A percentile compares a stretch with the other conserved stretches of the same genome.
Conservation (phyloP, 352 stramenopile genomes). For the Globisporangium rhizosaccharum region DNA sequence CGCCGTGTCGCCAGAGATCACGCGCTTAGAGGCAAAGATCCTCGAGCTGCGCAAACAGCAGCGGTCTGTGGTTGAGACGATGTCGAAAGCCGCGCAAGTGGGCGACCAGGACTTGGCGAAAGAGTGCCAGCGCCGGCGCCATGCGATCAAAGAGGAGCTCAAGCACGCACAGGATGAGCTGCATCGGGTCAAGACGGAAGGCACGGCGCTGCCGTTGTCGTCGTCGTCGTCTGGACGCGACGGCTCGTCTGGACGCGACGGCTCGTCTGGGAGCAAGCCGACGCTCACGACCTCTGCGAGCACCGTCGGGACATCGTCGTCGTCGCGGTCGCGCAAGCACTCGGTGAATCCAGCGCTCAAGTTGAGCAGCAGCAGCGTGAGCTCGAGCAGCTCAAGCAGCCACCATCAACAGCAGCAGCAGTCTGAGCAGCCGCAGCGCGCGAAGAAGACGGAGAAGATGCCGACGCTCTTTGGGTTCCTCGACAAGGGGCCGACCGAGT, state of each 20-base stretch:
- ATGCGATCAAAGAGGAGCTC: conserved; percentile 78
- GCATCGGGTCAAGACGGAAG: conserved; percentile 45
- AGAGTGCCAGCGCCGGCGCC: conserved; percentile 66
- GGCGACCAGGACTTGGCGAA: conserved; percentile 71
- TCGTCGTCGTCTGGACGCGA: conserved; percentile 4
- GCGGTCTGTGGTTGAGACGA: conserved; percentile 58
- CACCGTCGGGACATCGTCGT: background rate
- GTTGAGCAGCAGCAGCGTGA: conserved; percentile 16
- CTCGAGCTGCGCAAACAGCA: conserved; percentile 77
- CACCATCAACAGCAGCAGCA: conserved; percentile 11
- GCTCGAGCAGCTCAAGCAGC: background rate
- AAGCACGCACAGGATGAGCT: conserved; percentile 63
- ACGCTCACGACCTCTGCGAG: conserved; percentile 7
- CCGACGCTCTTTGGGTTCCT: conserved; percentile 71
- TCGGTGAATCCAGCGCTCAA: conserved; percentile 7
- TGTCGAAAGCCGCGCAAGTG: conserved; percentile 63
- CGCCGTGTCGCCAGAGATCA: conserved; percentile 44
- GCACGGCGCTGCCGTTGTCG: conserved; percentile 5
- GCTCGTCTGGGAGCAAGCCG: conserved; percentile 6
- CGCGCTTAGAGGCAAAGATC: conserved; percentile 63
- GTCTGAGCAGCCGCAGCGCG: conserved; percentile 19
- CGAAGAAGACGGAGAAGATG: conserved; percentile 53
- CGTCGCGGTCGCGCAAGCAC: conserved; percentile 7
- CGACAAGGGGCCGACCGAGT: conserved; percentile 85
- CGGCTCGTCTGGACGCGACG: conserved; percentile 2